These are phyloP conservation scores for Torrubiellomyces zombiae DNA, from an alignment of 2,329 filamentous ascomycete genomes.

Conservation along the genomic window DNA sequence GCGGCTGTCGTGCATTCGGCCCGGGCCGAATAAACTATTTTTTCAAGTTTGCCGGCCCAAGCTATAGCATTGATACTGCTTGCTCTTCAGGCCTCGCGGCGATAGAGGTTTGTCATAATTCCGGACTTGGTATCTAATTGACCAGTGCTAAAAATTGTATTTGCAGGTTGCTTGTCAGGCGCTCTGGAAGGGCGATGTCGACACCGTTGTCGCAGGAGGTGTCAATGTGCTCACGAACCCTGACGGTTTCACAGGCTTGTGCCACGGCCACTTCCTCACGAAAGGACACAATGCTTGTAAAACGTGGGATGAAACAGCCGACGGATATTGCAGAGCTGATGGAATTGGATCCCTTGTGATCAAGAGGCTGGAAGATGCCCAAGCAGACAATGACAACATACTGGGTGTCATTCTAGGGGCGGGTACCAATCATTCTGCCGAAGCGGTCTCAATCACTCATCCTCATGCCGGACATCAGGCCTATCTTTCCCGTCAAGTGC, in stretches of 20 bases:
- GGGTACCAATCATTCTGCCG: conserved; percentile 67
- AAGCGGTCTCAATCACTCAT: conserved; percentile 69
- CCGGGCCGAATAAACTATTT: conserved; percentile 51
- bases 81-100: conserved; percentile 61
- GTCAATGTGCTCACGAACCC: conserved; percentile 65
- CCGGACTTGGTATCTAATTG: too few species aligned
- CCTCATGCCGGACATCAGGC: conserved; percentile 67
- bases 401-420: conserved; percentile 62
- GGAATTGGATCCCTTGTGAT: conserved; percentile 58
- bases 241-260: conserved; percentile 61
- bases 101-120: too few species aligned
- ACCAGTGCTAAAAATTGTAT: too few species aligned
- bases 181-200: conserved; percentile 53
- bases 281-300: conserved; percentile 26
- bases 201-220: conserved; percentile 67
- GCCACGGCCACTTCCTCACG: conserved; percentile 61
- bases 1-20: conserved; percentile 2
- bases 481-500: conserved; percentile 45
- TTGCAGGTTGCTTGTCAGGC: conserved; percentile 53
- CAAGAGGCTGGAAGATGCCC: conserved; percentile 65
- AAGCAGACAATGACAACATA: conserved; percentile 59
- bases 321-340: conserved; percentile 72
- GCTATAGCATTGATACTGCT: conserved; percentile 59
- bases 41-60: conserved; percentile 61
- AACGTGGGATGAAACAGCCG: conserved; percentile 64